Evolutionary conservation across 176 grass and related monocot species (phyloP), one percentile per base, ranked within the genome.

Genomic region (Carex scoparia): DNA sequence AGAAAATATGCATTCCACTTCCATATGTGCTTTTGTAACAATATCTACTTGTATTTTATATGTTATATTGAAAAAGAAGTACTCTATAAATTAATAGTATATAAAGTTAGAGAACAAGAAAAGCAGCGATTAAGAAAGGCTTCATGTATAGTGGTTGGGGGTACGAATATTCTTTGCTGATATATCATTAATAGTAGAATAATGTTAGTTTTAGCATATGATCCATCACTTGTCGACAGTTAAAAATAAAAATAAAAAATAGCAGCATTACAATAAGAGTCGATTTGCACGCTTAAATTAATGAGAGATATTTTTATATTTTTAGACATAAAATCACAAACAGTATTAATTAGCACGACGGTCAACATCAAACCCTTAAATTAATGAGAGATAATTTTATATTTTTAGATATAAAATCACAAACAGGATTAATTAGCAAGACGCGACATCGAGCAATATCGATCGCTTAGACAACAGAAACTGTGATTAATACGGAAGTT

Each of bases 81-180:
- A 10, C 35, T 10, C 48, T 49, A 49, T 10, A 49, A 49, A 42
- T 66, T 33, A 14, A 40, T 2, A 69, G 13, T n/a, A 23, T 14
- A 23, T 4, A 32, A 55, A 77, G 10, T 75, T 53, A 31, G 13
- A 35, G 51, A 57, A 78, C 51, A 57, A 56, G 74, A 57, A 55
- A 76, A 78, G 12, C 51, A 78, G 33, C 27, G 32, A 78, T 78
- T 33, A 46, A 28, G 57, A 28, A 57, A 78, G 4, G 28, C 0
- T 57, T 54, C 73, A 32, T 56, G 73, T 48, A 56, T 12, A 32
- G 8, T 16, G 51, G 5, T 31, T 78, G 6, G 13, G 42, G 8
- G 13, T 32, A 57, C 49, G 74, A 78, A 78, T 78, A 78, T 78
- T 56, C 74, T 78, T 78, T 33, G 23, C 2, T 35, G 3, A 78